Evolutionary conservation across 257 asterid species (phyloP), one percentile per base, ranked within the genome.

Genomic region (Apocynum venetum): DNA sequence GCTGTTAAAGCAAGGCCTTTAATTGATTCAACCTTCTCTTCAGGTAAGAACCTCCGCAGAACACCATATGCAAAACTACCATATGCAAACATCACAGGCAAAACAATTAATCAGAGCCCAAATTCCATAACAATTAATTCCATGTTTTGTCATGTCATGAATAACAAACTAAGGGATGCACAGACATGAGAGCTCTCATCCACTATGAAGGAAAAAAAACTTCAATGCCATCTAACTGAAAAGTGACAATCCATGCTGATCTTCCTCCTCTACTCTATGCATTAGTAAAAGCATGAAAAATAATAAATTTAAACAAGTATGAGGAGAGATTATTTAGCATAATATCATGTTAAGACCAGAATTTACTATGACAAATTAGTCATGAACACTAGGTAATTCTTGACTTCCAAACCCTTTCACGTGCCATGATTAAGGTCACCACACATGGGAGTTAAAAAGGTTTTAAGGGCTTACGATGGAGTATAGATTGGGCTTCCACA

Each of bases 1-100:
- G 92, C 95, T 2, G 99, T 93, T 87, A 96, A 65, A 67, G 97
- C 79, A 77, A 96, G 91, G 64, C 99, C 99, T 83, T 87, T 88
- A 49, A 96, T 86, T 48, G 98, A 96, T 77, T 93, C 96, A 49
- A 92, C 99, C 80, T 89, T 93, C 7, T 91, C 97, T 80, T 91
- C 99, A 40, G 98, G 93, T 64, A 93, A 80, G 86, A 93, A 91
- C 87, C 97, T 91, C 84, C 95, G 75, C 11, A 96, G 86, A 64
- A 82, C 88, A 60, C 90, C 86, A 78, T 82, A 93, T 59, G 84
- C 98, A 84, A 88, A 90, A 59, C 98, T 94, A 88, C 41, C 38
- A 81, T 40, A 56, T 48, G 60, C n/a, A 38, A 17, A 43, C 14
- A 38, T 38, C 76, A 60, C 47, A 46, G 19, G 9, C 40, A 15